Evolutionary conservation across 441 rosid species (phyloP).

Genomic region (Corymbia citriodora): DNA sequence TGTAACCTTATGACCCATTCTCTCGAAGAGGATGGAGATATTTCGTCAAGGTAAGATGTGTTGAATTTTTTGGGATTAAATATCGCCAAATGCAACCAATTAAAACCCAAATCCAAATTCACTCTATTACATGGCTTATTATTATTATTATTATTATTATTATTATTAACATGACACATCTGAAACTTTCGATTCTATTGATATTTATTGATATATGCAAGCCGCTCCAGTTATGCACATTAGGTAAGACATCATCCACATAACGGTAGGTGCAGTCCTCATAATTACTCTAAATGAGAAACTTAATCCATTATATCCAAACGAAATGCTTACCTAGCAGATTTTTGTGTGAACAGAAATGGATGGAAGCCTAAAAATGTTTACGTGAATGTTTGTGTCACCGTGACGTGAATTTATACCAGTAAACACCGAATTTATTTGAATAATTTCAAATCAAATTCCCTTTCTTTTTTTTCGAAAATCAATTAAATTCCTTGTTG

Average conservation of each 20-base stretch:
- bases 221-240: not conserved
- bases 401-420: not conserved
- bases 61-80: not conserved
- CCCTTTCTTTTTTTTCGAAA: no score
- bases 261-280: not conserved
- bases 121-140: not conserved
- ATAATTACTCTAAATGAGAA: fast-evolving
- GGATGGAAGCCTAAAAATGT: not conserved
- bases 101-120: not conserved
- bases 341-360: not conserved
- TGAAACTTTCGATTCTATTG: not conserved
- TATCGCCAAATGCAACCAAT: not conserved
- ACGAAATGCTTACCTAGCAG: not conserved
- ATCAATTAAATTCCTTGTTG: not conserved
- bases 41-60: not conserved
- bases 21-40: not conserved
- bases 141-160: no score
- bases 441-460: no score
- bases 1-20: not conserved
- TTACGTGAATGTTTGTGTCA: not conserved
- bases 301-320: not conserved
- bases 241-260: not conserved
- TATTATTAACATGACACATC: not conserved
- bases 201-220: not conserved
- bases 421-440: not conserved